Evolutionary conservation across 306 rosid species (phyloP).

Genomic region (Trichosanthes truncata): DNA sequence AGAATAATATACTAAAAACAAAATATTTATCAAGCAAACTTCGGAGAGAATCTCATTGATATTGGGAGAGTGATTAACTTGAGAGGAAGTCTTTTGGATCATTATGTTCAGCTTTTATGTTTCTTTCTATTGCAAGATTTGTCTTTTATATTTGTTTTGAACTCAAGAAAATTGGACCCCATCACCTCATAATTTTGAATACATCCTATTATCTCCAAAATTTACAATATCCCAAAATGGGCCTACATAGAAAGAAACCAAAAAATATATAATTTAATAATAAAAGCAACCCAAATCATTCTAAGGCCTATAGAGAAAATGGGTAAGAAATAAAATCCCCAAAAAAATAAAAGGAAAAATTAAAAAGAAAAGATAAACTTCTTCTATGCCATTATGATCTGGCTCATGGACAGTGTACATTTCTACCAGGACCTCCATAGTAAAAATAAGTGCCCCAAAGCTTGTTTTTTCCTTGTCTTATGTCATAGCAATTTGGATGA

Average conservation of each 20-base stretch:
- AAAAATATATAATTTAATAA: neutral
- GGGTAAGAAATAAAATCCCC: neutral
- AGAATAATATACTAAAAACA: neutral
- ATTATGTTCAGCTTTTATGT: conserved; percentile 3
- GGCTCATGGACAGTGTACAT: conserved; percentile 75
- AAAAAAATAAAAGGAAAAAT: neutral
- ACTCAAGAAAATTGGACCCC: conserved; percentile 3
- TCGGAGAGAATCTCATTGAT: neutral
- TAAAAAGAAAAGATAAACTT: neutral
- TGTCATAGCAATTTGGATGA: conserved; percentile 80
- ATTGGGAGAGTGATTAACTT: neutral
- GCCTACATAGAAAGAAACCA: conserved; percentile 1
- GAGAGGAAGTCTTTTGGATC: neutral
- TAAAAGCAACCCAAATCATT: conserved; percentile 5
- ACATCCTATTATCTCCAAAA: conserved; percentile 24
- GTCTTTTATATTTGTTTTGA: conserved; percentile 3
- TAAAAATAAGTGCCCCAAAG: conserved; percentile 95
- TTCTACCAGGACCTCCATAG: conserved; percentile 99
- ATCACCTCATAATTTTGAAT: conserved; percentile 19
- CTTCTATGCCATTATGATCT: conserved; percentile 15
- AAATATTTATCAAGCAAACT: neutral
- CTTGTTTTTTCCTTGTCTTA: conserved; percentile 64
- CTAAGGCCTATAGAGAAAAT: neutral
- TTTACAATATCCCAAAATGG: conserved; percentile 37
- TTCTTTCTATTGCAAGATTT: neutral